phyloP scores from a whole-genome alignment of 2,329 filamentous ascomycete species.

The Neonectria ditissima region DNA sequence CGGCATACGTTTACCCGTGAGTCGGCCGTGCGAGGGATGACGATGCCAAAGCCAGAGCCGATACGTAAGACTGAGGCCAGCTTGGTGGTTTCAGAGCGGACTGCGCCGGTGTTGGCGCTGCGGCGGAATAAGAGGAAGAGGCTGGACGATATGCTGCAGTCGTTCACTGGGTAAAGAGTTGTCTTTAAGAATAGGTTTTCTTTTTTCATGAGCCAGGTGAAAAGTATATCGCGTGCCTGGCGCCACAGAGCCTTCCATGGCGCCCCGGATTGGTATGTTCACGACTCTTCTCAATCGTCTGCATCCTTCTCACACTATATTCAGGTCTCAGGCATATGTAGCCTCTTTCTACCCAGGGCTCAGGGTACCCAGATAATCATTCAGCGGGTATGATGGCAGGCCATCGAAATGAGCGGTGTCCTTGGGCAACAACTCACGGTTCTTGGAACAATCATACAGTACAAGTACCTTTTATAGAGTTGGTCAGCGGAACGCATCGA shows the following conservation, averaged over 20 bases:
- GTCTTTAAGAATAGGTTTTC: background rate
- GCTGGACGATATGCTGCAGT: constrained; percentile 51
- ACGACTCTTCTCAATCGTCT: background rate
- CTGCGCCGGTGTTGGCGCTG: constrained; percentile 36
- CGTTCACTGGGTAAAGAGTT: constrained; percentile 37
- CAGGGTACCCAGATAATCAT: background rate
- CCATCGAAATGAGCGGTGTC: too few relatives aligned
- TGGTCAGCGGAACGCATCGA: background rate
- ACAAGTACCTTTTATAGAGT: background rate
- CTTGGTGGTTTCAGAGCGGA: constrained; percentile 28
- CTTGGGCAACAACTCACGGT: too few relatives aligned
- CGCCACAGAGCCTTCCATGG: background rate
- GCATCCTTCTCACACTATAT: background rate
- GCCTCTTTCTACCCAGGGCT: background rate
- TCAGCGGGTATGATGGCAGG: background rate
- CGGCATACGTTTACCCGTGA: constrained; percentile 51
- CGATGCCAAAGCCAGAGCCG: constrained; percentile 11
- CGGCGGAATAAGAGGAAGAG: constrained; percentile 50
- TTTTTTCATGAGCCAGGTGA: background rate
- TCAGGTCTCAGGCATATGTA: background rate
- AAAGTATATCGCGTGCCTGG: background rate
- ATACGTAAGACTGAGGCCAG: constrained; percentile 30
- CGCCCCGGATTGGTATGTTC: background rate
- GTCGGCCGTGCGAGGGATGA: constrained; percentile 17
- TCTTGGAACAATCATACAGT: too few relatives aligned